These are phyloP conservation scores for Panaeolus cyanescens DNA, from an alignment of 768 basidiomycete species.

Conservation along the genomic window DNA sequence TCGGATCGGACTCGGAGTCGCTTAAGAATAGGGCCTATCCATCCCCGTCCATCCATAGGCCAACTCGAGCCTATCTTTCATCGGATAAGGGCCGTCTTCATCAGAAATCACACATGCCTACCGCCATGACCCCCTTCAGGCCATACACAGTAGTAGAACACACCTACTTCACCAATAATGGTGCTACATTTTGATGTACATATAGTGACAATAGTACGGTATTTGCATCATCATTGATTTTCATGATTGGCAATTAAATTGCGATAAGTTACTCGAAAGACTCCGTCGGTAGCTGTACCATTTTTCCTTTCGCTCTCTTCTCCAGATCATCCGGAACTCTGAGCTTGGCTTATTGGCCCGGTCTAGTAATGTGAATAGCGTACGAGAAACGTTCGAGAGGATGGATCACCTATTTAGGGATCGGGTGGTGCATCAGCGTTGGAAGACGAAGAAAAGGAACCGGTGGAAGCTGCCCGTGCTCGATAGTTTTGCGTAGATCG, in stretches of 20 bases:
- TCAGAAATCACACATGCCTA: neutral
- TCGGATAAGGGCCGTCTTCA: neutral
- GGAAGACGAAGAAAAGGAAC: neutral
- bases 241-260: neutral
- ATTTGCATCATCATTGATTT: neutral
- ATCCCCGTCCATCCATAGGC: neutral
- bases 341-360: no score
- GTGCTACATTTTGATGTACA: neutral
- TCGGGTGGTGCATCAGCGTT: neutral
- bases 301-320: neutral
- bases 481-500: neutral
- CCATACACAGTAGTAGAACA: no score
- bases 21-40: neutral
- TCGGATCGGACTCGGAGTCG: neutral
- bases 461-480: neutral
- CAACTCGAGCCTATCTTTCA: neutral
- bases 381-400: neutral
- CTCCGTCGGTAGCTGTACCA: neutral
- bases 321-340: no score
- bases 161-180: neutral
- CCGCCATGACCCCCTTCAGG: no score
- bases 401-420: neutral
- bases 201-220: neutral
- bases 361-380: no score
- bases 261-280: neutral